phyloP scores from a whole-genome alignment of 345 rosid species.

The Euclidium syriacum region DNA sequence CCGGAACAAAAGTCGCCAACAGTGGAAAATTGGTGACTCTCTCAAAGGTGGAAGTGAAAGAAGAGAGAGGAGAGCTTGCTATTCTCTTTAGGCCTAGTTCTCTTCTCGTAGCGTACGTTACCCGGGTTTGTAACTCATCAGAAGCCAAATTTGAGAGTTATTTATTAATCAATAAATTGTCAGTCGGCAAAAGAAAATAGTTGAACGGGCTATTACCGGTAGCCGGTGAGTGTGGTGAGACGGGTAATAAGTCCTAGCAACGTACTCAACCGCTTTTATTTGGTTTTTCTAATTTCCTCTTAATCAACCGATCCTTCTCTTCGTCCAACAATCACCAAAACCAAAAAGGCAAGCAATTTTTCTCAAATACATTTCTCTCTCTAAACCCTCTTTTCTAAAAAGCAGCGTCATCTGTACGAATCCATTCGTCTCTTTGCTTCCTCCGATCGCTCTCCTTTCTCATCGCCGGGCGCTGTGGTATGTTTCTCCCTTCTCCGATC shows the following conservation, averaged over 20 bases:
- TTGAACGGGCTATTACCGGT: conserved; percentile 23
- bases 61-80: no score
- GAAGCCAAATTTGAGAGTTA: neutral
- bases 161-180: neutral
- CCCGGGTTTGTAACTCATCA: neutral
- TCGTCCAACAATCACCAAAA: neutral
- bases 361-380: conserved; percentile 8
- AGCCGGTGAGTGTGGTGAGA: conserved; percentile 12
- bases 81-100: no score
- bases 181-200: neutral
- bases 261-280: conserved; percentile 18
- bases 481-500: conserved; percentile 19
- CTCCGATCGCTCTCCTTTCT: conserved; percentile 1
- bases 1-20: no score
- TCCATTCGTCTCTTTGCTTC: conserved; percentile 19
- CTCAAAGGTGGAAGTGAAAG: no score
- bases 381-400: conserved; percentile 6
- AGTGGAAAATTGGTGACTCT: no score
- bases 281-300: neutral
- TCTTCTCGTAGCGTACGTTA: no score
- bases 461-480: conserved; percentile 21
- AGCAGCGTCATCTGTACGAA: conserved; percentile 18
- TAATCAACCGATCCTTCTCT: neutral
- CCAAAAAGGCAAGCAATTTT: neutral
- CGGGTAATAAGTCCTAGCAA: neutral